Evolutionary conservation across 164 flowering plant species (phyloP).

Genomic region (Magnolia officinalis): DNA sequence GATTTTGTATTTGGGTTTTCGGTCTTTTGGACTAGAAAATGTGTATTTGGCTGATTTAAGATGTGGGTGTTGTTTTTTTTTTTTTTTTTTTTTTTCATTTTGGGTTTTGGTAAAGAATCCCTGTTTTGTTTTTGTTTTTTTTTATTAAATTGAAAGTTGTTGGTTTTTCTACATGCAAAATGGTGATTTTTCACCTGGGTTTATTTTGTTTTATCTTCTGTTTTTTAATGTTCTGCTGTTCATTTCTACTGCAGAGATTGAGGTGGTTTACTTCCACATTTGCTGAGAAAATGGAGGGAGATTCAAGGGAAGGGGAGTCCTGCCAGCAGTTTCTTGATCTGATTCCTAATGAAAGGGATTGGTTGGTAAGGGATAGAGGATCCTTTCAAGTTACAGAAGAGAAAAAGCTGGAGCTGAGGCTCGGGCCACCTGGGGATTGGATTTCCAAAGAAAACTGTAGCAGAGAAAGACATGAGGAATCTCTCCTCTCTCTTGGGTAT

Average conservation of each 20-base stretch:
- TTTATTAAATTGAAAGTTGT: background rate
- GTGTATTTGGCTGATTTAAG: background rate
- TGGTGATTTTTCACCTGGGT: background rate
- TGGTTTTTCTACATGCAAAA: background rate
- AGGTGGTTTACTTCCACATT: background rate
- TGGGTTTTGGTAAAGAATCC: background rate
- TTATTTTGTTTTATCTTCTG: background rate
- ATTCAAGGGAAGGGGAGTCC: conserved; percentile 30
- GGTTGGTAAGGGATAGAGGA: conserved; percentile 32
- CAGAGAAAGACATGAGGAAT: conserved; percentile 26
- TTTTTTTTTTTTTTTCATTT: background rate
- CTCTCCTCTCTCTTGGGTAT: conserved; percentile 33
- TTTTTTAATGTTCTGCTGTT: background rate
- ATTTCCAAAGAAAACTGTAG: background rate
- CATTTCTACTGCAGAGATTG: background rate
- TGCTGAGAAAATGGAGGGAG: conserved; percentile 36
- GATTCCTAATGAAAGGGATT: conserved; percentile 45
- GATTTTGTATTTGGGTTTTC: too few species aligned
- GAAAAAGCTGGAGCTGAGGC: conserved; percentile 74
- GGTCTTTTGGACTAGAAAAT: background rate
- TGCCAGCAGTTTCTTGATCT: conserved; percentile 50
- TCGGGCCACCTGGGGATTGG: conserved; percentile 72
- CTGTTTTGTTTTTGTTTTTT: background rate
- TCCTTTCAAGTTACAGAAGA: conserved; percentile 45
- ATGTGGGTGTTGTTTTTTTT: background rate